Base-by-base conservation (phyloP, 768 basidiomycete species). In the Russula griseocarnosa region DNA sequence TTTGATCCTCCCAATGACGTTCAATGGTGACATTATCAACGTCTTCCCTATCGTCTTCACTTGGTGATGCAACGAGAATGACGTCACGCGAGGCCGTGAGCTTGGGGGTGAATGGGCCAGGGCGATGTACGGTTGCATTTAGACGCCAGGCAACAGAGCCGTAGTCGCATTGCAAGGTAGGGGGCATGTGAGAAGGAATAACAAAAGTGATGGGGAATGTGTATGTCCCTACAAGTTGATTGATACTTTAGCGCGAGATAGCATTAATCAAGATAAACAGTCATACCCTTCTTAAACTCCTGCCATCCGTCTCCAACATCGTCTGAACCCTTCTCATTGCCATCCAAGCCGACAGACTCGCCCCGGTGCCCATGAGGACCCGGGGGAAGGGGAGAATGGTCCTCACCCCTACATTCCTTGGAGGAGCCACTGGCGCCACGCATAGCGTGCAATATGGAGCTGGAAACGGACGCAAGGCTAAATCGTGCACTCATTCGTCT, bases 141-240 rank as follows among this genome's bases (percentile, higher is more conserved):
- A 98, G 80, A 49, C 79, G 77, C 86, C 97, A 99, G 1, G 73
- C 73, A 18, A 97, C 85, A 2, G 84, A 81, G 8, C 94, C 96
- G 68, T 83, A 88, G 44, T 87, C 83, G 66, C 86, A 86, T 55
- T 79, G 78, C 65, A 95, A 78, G 0, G 86, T 86, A 2, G 96
- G 93, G 3, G 94, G 93, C 3, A 88, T 79, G 63, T 83, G 81
- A 5, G 84, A 79, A 0, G 96, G 92, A 61, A 99, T 86, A 11
- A 86, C 79, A 73, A 98, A 94, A 14, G 90, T 90, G 69, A 99
- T 90, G 2, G 96, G 96, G 74, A 94, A 98, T n/a, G 88, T 92
- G 74, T 98, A 96, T 13, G 85, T 90, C n/a, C 94, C 94, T 91
- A 69, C 40, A 46, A 22, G 44, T 22, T 32, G 16, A n/a, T 24